A percentile compares a stretch with the other conserved stretches of the same genome.
Evolutionary conservation across 495 filamentous ascomycete genomes (phyloP).

Genomic region (Aspergillus panamensis): DNA sequence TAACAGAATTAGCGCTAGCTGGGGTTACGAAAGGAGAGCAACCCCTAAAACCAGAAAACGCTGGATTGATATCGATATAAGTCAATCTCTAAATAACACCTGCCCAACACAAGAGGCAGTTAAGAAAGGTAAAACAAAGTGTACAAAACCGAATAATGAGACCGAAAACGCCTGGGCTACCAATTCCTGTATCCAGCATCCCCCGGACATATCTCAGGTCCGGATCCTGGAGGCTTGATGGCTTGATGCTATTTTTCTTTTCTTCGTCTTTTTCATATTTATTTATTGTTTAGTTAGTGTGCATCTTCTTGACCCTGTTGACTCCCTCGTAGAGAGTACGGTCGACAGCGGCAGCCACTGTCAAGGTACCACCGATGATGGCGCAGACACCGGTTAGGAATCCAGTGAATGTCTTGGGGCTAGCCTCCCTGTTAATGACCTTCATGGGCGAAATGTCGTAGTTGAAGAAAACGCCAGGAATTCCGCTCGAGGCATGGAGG

Average conservation of each 20-base stretch:
- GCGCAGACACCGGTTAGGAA: slow-evolving; percentile 94
- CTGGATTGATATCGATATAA: neutral
- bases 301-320: slow-evolving; percentile 80
- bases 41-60: neutral
- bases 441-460: slow-evolving; percentile 99
- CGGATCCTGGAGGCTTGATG: neutral
- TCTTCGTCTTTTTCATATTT: neutral
- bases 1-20: too few species aligned
- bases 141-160: neutral
- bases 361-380: slow-evolving; percentile 90
- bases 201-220: neutral
- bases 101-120: neutral
- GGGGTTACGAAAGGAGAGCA: neutral
- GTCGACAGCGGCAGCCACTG: slow-evolving; percentile 91
- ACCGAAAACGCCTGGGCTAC: slow-evolving; percentile 1
- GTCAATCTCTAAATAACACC: neutral
- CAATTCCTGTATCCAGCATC: neutral
- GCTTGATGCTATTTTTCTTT: neutral
- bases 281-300: slow-evolving; percentile 39
- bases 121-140: neutral
- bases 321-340: slow-evolving; percentile 86
- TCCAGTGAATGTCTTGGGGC: slow-evolving; percentile 78
- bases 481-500: slow-evolving; percentile 82
- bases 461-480: slow-evolving; percentile 97
- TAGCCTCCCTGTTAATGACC: slow-evolving; percentile 93